Evolutionary conservation across 768 basidiomycete species (phyloP).

Genomic region (Suillus placidus): DNA sequence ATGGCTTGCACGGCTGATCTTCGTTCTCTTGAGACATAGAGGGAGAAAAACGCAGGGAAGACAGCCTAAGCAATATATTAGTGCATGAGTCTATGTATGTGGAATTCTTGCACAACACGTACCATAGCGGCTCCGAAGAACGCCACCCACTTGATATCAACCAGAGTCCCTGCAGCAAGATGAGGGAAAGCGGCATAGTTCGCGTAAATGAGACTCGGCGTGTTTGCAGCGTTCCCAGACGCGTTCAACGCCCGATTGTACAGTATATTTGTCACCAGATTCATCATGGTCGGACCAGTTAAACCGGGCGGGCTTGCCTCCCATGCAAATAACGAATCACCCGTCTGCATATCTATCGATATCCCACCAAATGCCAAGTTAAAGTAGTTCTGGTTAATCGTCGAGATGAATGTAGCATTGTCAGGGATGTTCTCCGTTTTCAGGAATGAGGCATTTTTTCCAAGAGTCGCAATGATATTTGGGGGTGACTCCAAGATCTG

Average conservation of each 20-base stretch:
- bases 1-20: constrained; percentile 74
- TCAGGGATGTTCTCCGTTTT: constrained; percentile 47
- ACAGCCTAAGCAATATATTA: constrained; percentile 49
- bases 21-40: constrained; percentile 77
- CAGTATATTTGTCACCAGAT: constrained; percentile 67
- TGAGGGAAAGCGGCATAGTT: constrained; percentile 62
- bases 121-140: constrained; percentile 80
- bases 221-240: constrained; percentile 39
- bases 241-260: constrained; percentile 64
- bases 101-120: constrained; percentile 15
- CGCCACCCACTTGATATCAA: constrained; percentile 70
- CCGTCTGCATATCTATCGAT: constrained; percentile 55
- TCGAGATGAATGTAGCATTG: constrained; percentile 60
- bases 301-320: constrained; percentile 64
- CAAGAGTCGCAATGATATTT: constrained; percentile 48
- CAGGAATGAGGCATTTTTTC: constrained; percentile 40
- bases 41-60: constrained; percentile 79
- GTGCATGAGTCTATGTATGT: background rate
- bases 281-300: constrained; percentile 63
- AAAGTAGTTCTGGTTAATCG: constrained; percentile 51
- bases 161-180: constrained; percentile 55
- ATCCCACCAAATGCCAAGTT: constrained; percentile 70
- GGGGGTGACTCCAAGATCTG: constrained; percentile 58
- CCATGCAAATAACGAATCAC: constrained; percentile 67
- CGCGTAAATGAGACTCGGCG: constrained; percentile 57